These are phyloP conservation scores for Paramyrothecium roridum DNA, from an alignment of 2,329 filamentous ascomycete genomes.

Conservation along the genomic window DNA sequence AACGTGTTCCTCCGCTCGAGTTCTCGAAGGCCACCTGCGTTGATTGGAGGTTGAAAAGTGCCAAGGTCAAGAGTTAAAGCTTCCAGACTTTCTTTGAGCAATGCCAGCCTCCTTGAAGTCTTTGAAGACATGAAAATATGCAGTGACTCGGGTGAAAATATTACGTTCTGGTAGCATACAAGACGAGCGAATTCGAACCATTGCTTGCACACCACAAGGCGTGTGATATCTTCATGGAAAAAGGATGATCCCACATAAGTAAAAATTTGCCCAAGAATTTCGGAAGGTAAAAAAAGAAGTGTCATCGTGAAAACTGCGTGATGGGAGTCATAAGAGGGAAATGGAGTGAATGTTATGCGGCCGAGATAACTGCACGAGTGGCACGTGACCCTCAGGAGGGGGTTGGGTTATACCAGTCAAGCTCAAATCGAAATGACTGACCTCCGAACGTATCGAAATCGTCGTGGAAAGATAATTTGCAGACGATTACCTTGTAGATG, in stretches of 20 bases:
- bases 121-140: slow-evolving; percentile 2
- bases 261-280: slow-evolving; percentile 13
- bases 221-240: slow-evolving; percentile 11
- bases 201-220: slow-evolving; percentile 13
- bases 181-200: slow-evolving; percentile 14
- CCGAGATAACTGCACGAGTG: no score
- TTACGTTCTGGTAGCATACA: slow-evolving; percentile 5
- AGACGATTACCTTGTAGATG: no score
- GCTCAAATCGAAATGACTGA: no score
- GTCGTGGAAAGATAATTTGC: no score
- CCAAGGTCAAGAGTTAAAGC: slow-evolving; percentile 5
- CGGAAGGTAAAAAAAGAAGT: slow-evolving; percentile 12
- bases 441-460: no score
- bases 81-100: slow-evolving; percentile 10
- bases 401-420: no score
- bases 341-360: no score
- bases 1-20: background rate
- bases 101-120: slow-evolving; percentile 1
- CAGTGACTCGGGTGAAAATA: slow-evolving; percentile 6
- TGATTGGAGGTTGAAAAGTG: slow-evolving; percentile 1
- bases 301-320: slow-evolving; percentile 10
- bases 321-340: no score
- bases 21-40: background rate
- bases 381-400: no score
- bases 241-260: slow-evolving; percentile 9